These are phyloP conservation scores for Oenanthe sinensis DNA, from an alignment of 129 eudicot species.

Conservation along the genomic window DNA sequence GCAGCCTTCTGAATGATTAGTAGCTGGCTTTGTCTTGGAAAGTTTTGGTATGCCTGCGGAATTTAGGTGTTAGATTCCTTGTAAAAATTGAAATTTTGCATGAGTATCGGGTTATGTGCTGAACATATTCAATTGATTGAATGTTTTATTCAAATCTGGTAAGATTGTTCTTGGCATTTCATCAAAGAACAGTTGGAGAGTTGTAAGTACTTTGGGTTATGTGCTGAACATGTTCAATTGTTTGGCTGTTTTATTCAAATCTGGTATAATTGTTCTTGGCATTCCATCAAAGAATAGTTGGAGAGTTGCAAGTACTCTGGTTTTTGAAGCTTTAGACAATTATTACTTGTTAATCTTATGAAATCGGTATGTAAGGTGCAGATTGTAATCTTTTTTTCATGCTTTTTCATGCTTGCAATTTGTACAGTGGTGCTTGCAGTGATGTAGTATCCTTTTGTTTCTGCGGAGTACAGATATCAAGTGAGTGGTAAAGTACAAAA, in stretches of 20 bases:
- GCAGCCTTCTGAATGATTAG: slow-evolving; percentile 37
- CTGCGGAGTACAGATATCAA: neutral
- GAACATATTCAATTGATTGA: neutral
- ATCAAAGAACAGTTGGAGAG: neutral
- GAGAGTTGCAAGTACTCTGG: neutral
- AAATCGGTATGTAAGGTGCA: neutral
- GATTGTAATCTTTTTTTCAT: neutral
- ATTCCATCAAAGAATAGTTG: neutral
- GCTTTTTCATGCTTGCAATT: neutral
- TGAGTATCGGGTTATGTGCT: neutral
- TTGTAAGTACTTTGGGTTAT: neutral
- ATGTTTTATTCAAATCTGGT: neutral
- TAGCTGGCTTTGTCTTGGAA: slow-evolving; percentile 33
- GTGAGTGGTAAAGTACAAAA: neutral
- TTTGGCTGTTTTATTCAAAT: neutral
- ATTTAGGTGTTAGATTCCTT: slow-evolving; percentile 16
- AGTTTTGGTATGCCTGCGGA: slow-evolving; percentile 39
- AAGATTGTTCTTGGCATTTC: neutral
- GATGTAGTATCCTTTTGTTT: neutral
- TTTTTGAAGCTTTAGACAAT: neutral
- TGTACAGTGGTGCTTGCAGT: neutral
- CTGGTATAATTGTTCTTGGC: neutral
- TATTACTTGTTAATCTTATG: neutral
- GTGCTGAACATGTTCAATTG: neutral
- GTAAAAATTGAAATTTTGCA: slow-evolving; percentile 31